Base-by-base conservation (phyloP, 23 red algal genomes). In the Gracilariopsis chorda region DNA sequence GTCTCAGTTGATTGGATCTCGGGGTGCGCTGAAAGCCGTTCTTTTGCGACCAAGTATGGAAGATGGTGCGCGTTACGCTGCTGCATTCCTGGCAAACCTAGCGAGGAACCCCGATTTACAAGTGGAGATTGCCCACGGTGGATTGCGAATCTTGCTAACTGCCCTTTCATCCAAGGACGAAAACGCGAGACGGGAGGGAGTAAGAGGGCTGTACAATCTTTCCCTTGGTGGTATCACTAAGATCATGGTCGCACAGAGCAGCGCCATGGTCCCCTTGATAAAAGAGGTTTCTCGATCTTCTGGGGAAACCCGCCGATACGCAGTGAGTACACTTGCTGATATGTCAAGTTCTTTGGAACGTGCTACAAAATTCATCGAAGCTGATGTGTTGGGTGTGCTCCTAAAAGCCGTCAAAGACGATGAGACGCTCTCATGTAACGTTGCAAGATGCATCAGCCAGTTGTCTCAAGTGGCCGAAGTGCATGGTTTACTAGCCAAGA, bases 221-320 rank as follows among this genome's bases (percentile, higher is more conserved):
- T 82, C 75, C 37, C 57, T 91, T 28, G 88, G 88, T 69, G 88
- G 88, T 4, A 58, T 91, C 14, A 91, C 70, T 14, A 80, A 73
- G 37, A 55, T 82, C 25, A 82, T 91, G 62, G 45, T 82, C 1
- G 77, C 52, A 14, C 88, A 82, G 59, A 62, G 73, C 42, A 75
- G 88, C 13, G 68, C 75, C 21, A 33, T 91, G 25, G 6, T 69
- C 24, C 88, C 88, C 13, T 46, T 91, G 57, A 53, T 91, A 21
- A 91, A 58, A 47, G 63, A 49, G 14, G 88, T 65, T 30, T 51
- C 41, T 17, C 51, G 42, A 27, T 71, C 58, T 7, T 35, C 24
- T 52, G 75, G 77, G 19, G 62, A 70, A 40, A 49, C 75, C 0
- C 73, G 88, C 14, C 53, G 77, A 82, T 82, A 65, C 25, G 88